Evolutionary conservation across 495 filamentous ascomycete species (phyloP).

Genomic region (Neurospora sp.): DNA sequence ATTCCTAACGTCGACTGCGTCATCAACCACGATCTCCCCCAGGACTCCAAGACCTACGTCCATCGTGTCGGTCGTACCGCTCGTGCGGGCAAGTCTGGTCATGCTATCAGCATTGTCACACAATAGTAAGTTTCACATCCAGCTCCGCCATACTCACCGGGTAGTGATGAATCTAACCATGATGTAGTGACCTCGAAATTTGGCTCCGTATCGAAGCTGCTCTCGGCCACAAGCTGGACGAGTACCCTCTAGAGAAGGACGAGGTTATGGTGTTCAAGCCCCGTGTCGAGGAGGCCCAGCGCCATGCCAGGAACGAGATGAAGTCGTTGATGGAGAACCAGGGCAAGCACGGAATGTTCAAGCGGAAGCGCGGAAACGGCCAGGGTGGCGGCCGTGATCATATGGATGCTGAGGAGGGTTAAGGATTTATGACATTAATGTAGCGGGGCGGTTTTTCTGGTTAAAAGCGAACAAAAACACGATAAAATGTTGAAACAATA

Average conservation of each 20-base stretch:
- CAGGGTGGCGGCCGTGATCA: constrained; percentile 37
- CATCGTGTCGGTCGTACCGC: constrained; percentile 93
- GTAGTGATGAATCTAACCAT: not conserved
- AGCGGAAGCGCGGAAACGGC: constrained; percentile 36
- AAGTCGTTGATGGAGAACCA: constrained; percentile 70
- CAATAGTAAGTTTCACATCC: constrained; percentile 49
- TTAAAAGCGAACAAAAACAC: not conserved
- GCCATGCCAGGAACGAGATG: constrained; percentile 71
- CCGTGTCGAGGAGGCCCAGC: constrained; percentile 74
- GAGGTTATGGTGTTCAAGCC: constrained; percentile 80
- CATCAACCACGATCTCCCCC: constrained; percentile 75
- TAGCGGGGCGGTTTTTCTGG: not conserved
- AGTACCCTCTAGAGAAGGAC: constrained; percentile 60
- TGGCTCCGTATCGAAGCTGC: constrained; percentile 77
- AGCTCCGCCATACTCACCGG: too few relatives aligned
- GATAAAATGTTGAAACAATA: not conserved
- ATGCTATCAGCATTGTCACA: constrained; percentile 69
- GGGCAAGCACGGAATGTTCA: constrained; percentile 51
- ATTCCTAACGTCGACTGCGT: constrained; percentile 87
- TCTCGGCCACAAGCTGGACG: constrained; percentile 61
- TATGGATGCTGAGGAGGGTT: constrained; percentile 80
- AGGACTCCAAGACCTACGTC: constrained; percentile 84
- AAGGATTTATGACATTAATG: not conserved
- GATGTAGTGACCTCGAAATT: constrained; percentile 59
- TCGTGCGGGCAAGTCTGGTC: constrained; percentile 76